Conservation (phyloP, 2,329 filamentous ascomycete species). For the Spiromastix sp. region DNA sequence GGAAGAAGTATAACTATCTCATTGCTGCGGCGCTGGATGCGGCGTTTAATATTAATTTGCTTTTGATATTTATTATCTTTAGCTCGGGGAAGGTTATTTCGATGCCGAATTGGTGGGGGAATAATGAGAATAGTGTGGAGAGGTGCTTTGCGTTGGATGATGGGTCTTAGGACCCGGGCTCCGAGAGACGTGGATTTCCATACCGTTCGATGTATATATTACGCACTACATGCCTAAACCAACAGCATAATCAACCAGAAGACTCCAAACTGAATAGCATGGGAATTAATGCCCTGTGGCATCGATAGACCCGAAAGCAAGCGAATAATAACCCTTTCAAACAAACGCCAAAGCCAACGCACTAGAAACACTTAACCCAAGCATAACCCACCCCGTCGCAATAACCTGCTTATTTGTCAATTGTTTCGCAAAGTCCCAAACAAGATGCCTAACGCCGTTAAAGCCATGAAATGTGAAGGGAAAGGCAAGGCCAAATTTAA, state of each 20-base stretch:
- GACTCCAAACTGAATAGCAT: too few relatives aligned
- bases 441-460: slow-evolving; percentile 61
- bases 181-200: too few relatives aligned
- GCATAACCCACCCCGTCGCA: slow-evolving; percentile 52
- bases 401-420: slow-evolving; percentile 56
- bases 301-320: too few relatives aligned
- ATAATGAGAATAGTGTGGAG: slow-evolving; percentile 43
- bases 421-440: slow-evolving; percentile 54
- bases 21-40: slow-evolving; percentile 52
- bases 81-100: slow-evolving; percentile 45
- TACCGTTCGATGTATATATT: too few relatives aligned
- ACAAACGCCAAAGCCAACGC: slow-evolving; percentile 1
- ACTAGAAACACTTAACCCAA: slow-evolving; percentile 34
- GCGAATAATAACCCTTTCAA: too few relatives aligned
- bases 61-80: slow-evolving; percentile 52
- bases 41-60: slow-evolving; percentile 51
- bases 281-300: too few relatives aligned
- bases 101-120: slow-evolving; percentile 58
- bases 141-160: slow-evolving; percentile 46
- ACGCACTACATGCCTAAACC: too few relatives aligned
- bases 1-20: slow-evolving; percentile 52
- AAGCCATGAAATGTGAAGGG: slow-evolving; percentile 59
- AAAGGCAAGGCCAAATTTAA: slow-evolving; percentile 50
- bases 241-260: too few relatives aligned
- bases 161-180: slow-evolving; percentile 3